A percentile compares a stretch with the other conserved stretches of the same genome.
Conservation (phyloP, 192 early-diverging fungal species). For the Physocladia obscura region DNA sequence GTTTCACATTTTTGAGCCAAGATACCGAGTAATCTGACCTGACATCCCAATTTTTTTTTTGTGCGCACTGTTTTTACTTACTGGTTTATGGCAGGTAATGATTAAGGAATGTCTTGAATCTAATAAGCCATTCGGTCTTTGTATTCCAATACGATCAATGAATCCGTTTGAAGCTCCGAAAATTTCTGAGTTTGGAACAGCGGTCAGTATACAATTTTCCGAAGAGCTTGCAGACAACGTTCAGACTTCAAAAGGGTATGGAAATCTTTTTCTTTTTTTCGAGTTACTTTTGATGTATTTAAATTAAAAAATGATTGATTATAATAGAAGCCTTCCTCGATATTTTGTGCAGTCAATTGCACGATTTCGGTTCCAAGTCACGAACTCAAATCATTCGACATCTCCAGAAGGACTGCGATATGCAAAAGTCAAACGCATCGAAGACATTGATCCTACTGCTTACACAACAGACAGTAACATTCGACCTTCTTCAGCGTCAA, state of each 20-base stretch:
- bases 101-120: constrained; percentile 21
- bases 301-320: not conserved
- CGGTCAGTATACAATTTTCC: not conserved
- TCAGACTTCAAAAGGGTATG: constrained; percentile 13
- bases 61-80: not conserved
- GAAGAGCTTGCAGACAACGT: not conserved
- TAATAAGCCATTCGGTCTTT: constrained; percentile 1
- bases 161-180: not conserved
- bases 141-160: constrained; percentile 5
- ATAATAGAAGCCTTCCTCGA: constrained; percentile 10
- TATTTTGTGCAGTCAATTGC: constrained; percentile 4
- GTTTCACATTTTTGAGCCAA: constrained; percentile 20
- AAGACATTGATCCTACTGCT: not conserved
- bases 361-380: constrained; percentile 10
- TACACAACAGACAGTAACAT: not conserved
- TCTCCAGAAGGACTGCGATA: constrained; percentile 15
- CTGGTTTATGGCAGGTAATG: constrained; percentile 1
- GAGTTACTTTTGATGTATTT: not conserved
- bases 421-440: constrained; percentile 1
- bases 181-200: not conserved
- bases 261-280: not conserved
- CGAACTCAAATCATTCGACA: not conserved
- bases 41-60: not conserved
- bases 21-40: constrained; percentile 8
- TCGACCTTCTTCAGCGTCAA: not conserved